Conservation (phyloP, 2,329 filamentous ascomycete species). For the Ophiocordyceps australis region DNA sequence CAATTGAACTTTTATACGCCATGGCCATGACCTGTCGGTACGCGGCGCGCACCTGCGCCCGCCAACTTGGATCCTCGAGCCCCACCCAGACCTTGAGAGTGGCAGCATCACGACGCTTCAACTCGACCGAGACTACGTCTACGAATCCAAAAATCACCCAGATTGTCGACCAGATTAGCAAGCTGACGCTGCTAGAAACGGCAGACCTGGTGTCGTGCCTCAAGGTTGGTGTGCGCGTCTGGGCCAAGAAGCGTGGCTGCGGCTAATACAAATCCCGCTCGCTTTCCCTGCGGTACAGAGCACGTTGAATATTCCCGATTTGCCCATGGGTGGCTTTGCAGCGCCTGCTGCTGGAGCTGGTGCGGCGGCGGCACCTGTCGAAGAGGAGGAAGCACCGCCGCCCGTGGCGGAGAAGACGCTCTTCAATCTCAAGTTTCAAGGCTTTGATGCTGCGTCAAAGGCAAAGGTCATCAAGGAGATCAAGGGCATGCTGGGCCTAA, state of each 20-base stretch:
- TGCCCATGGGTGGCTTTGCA: conserved; percentile 84
- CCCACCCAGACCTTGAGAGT: conserved; percentile 28
- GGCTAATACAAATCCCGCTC: conserved; percentile 3
- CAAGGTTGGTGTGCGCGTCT: conserved; percentile 67
- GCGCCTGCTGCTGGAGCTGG: conserved; percentile 48
- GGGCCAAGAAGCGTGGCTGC: not conserved
- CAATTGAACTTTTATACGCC: no score
- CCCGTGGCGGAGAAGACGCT: conserved; percentile 90
- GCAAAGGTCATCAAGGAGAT: conserved; percentile 99
- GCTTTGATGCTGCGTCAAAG: conserved; percentile 76
- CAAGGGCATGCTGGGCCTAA: conserved; percentile 87
- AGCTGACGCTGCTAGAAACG: conserved; percentile 94
- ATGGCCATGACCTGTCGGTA: conserved; percentile 48
- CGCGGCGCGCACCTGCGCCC: conserved; percentile 45
- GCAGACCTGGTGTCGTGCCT: conserved; percentile 86
- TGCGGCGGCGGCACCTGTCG: conserved; percentile 49
- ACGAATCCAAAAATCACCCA: conserved; percentile 78
- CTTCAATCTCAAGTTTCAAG: conserved; percentile 88
- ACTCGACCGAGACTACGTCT: conserved; percentile 57
- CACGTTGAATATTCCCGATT: conserved; percentile 92
- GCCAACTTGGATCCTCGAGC: conserved; percentile 35
- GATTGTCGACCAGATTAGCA: conserved; percentile 97
- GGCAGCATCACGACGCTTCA: conserved; percentile 54
- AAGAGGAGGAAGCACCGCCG: conserved; percentile 76
- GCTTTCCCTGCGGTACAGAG: conserved; percentile 31